Base-by-base conservation (phyloP, 352 stramenopile genomes). In the Globisporangium irregulare region DNA sequence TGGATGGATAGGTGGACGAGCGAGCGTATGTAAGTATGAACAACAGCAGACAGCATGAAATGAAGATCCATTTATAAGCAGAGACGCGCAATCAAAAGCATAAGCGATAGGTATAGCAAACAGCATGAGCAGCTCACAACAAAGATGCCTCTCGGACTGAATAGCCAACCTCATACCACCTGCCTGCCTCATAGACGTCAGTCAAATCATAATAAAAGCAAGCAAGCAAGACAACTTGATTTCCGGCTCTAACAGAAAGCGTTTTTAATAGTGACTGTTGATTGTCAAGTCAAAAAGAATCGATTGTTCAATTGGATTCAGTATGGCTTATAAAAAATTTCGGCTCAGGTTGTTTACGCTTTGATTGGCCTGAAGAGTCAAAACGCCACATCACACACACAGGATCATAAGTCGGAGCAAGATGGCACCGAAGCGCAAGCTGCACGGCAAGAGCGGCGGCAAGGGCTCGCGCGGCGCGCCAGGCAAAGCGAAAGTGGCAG, bases 381-480 rank as follows among this genome's bases (percentile, higher is more conserved):
- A 46, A 20, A 53, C 6, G 18, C 46, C 7, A 22, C 46, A 20
- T 32, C 15, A 53, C 15, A 53, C 29, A 22, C 20, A 53, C 20
- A 18, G 46, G 7, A 24, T 53, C 46, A 56, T n/a, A 32, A 29
- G 9, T 32, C 3, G 8, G 29, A 29, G 4, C 71, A 64, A 50
- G 61, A 71, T 58, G 74, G 64, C 56, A 38, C 66, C 66, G 32
- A 89, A 86, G 75, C 70, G 69, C 51, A 78, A 85, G 62, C 48
- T 61, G 22, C 67, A 36, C 64, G 64, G 69, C 55, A 78, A 84
- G 64, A 41, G 62, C n/a, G 62, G 68, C 66, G 61, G 68, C 66
- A 57, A 29, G 62, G 63, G 25, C 59, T 57, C 67, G 61, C 48
- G 56, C 53, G 57, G 66, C 46, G 76, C 54, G n/a, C 41, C 64